Base-by-base conservation (phyloP, 257 asterid genomes). In the Nicotiana otophora region DNA sequence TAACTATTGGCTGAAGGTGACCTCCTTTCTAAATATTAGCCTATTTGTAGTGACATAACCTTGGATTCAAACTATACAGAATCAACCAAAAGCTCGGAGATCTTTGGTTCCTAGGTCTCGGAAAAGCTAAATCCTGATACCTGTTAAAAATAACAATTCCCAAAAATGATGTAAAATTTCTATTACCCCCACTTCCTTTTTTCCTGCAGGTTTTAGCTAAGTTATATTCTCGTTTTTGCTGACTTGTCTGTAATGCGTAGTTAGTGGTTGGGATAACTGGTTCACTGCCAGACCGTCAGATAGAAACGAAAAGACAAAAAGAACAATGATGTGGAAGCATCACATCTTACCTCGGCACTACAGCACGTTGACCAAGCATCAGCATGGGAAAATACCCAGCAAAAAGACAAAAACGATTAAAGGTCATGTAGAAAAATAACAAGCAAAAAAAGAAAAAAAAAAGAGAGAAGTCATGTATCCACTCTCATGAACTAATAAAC, bases 261-360 rank as follows among this genome's bases (percentile, higher is more conserved):
- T 75, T n/a, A 46, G 61, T 31, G 30, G 60, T 58, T 58, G 46
- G 6, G 14, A 55, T 53, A 58, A n/a, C 62, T 20, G 42, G 46
- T 61, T 46, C 12, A 26, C 83, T 5, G 17, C 3, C 53, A 42
- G 33, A 31, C 31, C 64, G 48, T 20, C 36, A 6, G 17, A 61
- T 26, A 16, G 6, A n/a, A 15, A 42, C 78, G 3, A 19, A 15
- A 12, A 10, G 42, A 5, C 36, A 10, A 39, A 46, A n/a, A 54
- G 54, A 62, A 7, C 16, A 39, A 39, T 19, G 36, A 58, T 17
- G 81, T 53, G 23, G 53, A 72, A 79, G 19, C n/a, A 36, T 26
- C 57, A 67, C 48, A 51, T 77, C 68, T 82, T 84, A 92, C 97
- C 97, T 90, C 96, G 3, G 90, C 87, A 1, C 97, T 93, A 92